Base-by-base conservation (phyloP, 371 early-diverging fungal species). In the Mortierella sp. region DNA sequence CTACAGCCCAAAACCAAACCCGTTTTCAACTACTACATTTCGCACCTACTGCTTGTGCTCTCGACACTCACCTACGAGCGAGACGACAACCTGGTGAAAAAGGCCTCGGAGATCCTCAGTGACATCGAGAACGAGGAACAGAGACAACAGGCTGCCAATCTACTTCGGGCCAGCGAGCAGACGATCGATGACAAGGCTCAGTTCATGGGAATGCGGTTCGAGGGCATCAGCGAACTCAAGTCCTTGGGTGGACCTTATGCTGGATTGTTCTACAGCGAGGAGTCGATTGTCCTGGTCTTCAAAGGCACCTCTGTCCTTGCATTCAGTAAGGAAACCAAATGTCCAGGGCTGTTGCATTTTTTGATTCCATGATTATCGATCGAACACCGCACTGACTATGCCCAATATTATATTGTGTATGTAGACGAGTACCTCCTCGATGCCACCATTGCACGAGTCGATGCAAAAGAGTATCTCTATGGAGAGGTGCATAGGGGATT, bases 201-300 rank as follows among this genome's bases (percentile, higher is more conserved):
- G 16, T 14, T 70, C 11, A 66, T 87, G 64, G 88, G 88, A 4
- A 82, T 90, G 71, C 85, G 83, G 9, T 90, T 90, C 74, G 70
- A 78, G 19, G 90, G 90, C 3, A 77, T 90, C 10, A 85, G 89
- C 39, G 90, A 90, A 48, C 77, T 89, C 11, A 90, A 88, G 64
- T 85, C 89, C 0, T 43, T 88, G 1, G 88, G 89, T 1, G 90
- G 89, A 0, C 88, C 90, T 0, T 90, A 82, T 70, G 88, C 88
- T 65, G 90, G 90, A 26, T 80, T 87, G 85, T 89, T 88, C 19
- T 87, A 86, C 29, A 80, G 79, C 8, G 66, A 77, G 9, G 87
- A 89, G 0, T 71, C 85, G 22, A 89, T 90, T 43, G 70, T 89
- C 22, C 73, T 90, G 26, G 79, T 82, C 9, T 87, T 86, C 63